A percentile compares a stretch with the other conserved stretches of the same genome.
These are phyloP conservation scores for Pleochaeta shiraiana DNA, from an alignment of 2,329 filamentous ascomycete species.

Conservation along the genomic window DNA sequence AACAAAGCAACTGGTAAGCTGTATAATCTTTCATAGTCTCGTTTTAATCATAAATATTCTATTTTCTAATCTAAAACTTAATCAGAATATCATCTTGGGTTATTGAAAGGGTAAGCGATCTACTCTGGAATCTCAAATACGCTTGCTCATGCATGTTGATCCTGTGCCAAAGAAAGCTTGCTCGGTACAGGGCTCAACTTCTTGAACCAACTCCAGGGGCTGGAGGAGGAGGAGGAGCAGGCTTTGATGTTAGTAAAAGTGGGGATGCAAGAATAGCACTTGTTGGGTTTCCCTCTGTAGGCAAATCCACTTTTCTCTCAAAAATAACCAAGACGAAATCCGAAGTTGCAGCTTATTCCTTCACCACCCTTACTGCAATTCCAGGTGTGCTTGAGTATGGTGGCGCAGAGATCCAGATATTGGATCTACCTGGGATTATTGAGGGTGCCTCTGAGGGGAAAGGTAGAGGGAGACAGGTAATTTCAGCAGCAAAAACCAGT, in stretches of 20 bases:
- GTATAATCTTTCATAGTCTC: background rate
- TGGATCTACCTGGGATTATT: conserved; percentile 96
- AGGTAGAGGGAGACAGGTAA: conserved; percentile 86
- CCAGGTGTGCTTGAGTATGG: conserved; percentile 95
- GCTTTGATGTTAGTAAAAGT: conserved; percentile 89
- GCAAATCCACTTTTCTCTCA: conserved; percentile 96
- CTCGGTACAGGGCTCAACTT: conserved; percentile 79
- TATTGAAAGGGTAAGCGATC: conserved; percentile 80
- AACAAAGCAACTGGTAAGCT: conserved; percentile 93
- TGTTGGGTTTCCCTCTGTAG: conserved; percentile 96
- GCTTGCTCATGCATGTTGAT: no score
- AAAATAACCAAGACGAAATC: conserved; percentile 98
- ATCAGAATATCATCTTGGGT: conserved; percentile 88
- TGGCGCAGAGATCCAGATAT: conserved; percentile 91
- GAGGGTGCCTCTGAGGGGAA: conserved; percentile 94
- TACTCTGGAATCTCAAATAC: no score
- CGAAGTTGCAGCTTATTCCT: conserved; percentile 87
- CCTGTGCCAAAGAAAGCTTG: conserved; percentile 76
- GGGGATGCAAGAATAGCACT: conserved; percentile 93
- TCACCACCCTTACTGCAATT: conserved; percentile 94
- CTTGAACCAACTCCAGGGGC: conserved; percentile 71
- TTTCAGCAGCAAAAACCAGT: conserved; percentile 94
- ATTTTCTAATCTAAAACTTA: no score
- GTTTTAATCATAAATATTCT: no score
- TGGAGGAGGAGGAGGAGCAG: conserved; percentile 22